phyloP scores from a whole-genome alignment of 1,284 basidiomycete genomes.

The Grifola frondosa region DNA sequence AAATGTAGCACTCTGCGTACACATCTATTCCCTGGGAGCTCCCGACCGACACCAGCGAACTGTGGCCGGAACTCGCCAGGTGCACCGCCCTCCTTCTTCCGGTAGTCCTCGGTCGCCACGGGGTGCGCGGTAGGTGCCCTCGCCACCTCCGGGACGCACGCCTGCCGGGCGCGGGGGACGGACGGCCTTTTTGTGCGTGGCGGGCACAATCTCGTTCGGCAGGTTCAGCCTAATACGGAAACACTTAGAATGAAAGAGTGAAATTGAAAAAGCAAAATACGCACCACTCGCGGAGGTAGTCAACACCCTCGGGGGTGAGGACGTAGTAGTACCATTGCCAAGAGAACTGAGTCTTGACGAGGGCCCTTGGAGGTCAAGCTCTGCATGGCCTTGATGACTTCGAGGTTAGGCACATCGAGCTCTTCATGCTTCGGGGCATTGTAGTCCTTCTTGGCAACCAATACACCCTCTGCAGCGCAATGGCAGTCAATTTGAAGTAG shows the following conservation, averaged over 20 bases:
- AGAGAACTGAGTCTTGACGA: conserved; percentile 97
- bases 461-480: conserved; percentile 80
- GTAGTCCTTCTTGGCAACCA: conserved; percentile 99
- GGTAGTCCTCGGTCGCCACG: conserved; percentile 90
- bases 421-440: conserved; percentile 98
- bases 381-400: conserved; percentile 99
- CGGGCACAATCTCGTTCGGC: conserved; percentile 89
- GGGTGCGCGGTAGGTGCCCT: conserved; percentile 83
- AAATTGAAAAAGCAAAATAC: conserved; percentile 29
- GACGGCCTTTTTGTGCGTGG: conserved; percentile 92
- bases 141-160: conserved; percentile 61
- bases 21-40: conserved; percentile 61
- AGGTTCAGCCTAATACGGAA: conserved; percentile 74
- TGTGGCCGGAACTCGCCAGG: conserved; percentile 82
- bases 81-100: conserved; percentile 82
- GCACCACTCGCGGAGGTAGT: conserved; percentile 91
- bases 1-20: background rate
- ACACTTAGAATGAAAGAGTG: background rate
- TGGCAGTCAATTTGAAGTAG: conserved; percentile 2
- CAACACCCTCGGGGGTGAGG: conserved; percentile 92
- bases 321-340: conserved; percentile 97
- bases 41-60: conserved; percentile 89
- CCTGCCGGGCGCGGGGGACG: conserved; percentile 73
- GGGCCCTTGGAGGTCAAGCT: conserved; percentile 94
- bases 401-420: conserved; percentile 94